These are phyloP conservation scores for Ilyonectria sp. DNA, from an alignment of 2,329 filamentous ascomycete genomes.

Conservation along the genomic window DNA sequence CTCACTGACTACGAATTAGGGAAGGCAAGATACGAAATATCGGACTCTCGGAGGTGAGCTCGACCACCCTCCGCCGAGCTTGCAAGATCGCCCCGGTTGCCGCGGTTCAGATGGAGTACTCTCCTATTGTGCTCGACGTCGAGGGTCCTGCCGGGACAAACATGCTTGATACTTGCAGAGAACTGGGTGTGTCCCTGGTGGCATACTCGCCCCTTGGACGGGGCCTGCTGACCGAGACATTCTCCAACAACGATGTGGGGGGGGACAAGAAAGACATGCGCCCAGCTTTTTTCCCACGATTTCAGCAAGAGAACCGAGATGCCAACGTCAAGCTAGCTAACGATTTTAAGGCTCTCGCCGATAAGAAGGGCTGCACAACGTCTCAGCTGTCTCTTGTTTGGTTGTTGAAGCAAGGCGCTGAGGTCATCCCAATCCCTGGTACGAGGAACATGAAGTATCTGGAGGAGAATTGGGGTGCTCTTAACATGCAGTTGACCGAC, in stretches of 20 bases:
- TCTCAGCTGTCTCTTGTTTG: slow-evolving; percentile 73
- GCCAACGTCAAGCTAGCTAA: slow-evolving; percentile 69
- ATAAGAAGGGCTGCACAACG: slow-evolving; percentile 66
- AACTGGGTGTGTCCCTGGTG: slow-evolving; percentile 71
- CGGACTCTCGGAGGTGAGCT: slow-evolving; percentile 64
- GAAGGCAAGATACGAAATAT: slow-evolving; percentile 70
- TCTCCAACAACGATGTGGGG: slow-evolving; percentile 60
- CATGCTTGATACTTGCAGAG: slow-evolving; percentile 67
- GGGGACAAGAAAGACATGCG: slow-evolving; percentile 9
- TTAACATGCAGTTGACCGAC: slow-evolving; percentile 45
- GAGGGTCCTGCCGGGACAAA: slow-evolving; percentile 62
- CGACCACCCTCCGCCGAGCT: slow-evolving; percentile 65
- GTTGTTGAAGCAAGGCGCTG: slow-evolving; percentile 70
- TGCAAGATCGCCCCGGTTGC: slow-evolving; percentile 64
- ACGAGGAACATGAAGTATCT: slow-evolving; percentile 58
- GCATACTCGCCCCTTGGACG: slow-evolving; percentile 73
- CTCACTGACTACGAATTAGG: slow-evolving; percentile 28
- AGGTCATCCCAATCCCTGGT: slow-evolving; percentile 69
- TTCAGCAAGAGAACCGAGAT: slow-evolving; percentile 45
- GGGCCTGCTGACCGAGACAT: slow-evolving; percentile 69
- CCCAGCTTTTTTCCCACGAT: slow-evolving; percentile 21
- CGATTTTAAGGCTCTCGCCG: slow-evolving; percentile 63
- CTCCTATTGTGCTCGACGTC: slow-evolving; percentile 69
- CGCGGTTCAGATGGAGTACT: slow-evolving; percentile 69
- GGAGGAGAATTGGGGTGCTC: slow-evolving; percentile 57